These are phyloP conservation scores for Quillaja saponaria DNA, from an alignment of 306 rosid species.

Conservation along the genomic window DNA sequence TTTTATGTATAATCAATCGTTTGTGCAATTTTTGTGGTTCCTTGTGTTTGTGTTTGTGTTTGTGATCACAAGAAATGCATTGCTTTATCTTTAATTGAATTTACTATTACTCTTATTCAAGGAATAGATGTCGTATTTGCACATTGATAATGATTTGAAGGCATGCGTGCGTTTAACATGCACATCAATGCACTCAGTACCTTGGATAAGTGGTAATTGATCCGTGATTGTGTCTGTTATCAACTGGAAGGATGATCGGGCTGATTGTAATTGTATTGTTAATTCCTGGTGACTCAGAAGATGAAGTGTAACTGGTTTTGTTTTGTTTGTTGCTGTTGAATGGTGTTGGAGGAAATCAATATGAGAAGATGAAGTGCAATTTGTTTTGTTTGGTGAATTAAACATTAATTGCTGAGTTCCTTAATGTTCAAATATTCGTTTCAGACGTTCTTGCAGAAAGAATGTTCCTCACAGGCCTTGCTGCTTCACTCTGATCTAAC, in stretches of 20 bases:
- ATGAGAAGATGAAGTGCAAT: background rate
- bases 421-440: conserved; percentile 4
- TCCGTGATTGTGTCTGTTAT: background rate
- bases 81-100: background rate
- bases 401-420: background rate
- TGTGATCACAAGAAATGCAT: background rate
- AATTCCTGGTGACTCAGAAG: background rate
- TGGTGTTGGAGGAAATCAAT: background rate
- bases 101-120: too few species aligned
- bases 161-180: background rate
- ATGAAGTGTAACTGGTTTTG: background rate
- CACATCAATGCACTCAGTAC: background rate
- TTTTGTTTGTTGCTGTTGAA: background rate
- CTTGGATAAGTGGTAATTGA: background rate
- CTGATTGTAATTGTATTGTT: too few species aligned
- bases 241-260: too few species aligned
- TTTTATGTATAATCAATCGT: background rate
- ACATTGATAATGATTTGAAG: background rate
- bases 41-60: background rate
- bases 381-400: background rate
- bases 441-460: conserved; percentile 27
- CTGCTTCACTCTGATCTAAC: conserved; percentile 9
- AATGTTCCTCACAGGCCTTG: conserved; percentile 6
- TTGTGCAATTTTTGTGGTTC: background rate
- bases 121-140: too few species aligned